Conservation (phyloP, 768 basidiomycete species). For the Atractiella rhizophila region DNA sequence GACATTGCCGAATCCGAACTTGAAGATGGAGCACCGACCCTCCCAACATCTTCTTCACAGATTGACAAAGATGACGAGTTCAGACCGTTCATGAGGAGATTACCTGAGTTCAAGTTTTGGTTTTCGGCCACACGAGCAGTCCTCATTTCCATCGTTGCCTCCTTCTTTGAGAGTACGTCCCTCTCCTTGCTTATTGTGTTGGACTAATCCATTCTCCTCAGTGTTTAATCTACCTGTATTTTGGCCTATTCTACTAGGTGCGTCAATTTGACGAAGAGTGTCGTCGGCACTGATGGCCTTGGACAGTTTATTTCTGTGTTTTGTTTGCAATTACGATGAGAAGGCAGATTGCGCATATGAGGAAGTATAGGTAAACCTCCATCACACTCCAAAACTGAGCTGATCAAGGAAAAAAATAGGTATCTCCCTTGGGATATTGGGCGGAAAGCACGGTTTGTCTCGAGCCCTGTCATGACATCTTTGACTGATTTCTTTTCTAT, state of each 20-base stretch:
- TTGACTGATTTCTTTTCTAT: too few relatives aligned
- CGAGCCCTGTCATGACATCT: too few relatives aligned
- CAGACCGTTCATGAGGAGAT: slow-evolving; percentile 74
- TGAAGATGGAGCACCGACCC: slow-evolving; percentile 57
- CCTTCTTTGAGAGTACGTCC: too few relatives aligned
- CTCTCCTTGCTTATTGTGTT: too few relatives aligned
- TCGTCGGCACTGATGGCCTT: neutral
- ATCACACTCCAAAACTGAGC: neutral
- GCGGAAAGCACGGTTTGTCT: slow-evolving; percentile 70
- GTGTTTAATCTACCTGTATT: slow-evolving; percentile 90
- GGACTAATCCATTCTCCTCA: too few relatives aligned
- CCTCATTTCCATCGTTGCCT: slow-evolving; percentile 50
- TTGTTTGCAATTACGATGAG: slow-evolving; percentile 88
- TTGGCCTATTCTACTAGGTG: slow-evolving; percentile 78
- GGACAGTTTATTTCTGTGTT: slow-evolving; percentile 61
- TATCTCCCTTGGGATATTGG: slow-evolving; percentile 64
- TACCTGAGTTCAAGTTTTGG: slow-evolving; percentile 97
- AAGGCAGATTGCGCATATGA: slow-evolving; percentile 88
- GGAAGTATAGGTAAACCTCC: slow-evolving; percentile 76
- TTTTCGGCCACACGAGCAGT: slow-evolving; percentile 73
- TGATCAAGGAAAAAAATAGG: neutral
- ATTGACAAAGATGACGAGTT: slow-evolving; percentile 69
- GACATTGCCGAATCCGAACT: slow-evolving; percentile 84
- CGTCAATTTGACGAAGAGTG: neutral
- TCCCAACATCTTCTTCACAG: slow-evolving; percentile 16